Conservation (phyloP, 306 rosid species). For the Sechiopsis laciniata region DNA sequence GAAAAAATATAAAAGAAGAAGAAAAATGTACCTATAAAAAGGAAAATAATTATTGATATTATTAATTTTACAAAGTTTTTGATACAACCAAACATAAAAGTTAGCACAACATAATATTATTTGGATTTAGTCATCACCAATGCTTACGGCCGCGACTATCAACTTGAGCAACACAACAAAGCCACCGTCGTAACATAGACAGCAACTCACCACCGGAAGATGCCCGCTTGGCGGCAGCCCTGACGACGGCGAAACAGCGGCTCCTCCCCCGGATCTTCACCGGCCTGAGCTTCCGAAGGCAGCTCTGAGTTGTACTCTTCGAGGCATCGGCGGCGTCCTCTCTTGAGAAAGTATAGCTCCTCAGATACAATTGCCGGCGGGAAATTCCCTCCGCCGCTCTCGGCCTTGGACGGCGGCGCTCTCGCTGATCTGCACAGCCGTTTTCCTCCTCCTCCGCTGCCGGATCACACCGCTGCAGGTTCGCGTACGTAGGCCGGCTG, state of each 20-base stretch:
- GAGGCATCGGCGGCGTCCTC: constrained; percentile 1
- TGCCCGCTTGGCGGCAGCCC: neutral
- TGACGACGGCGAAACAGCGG: constrained; percentile 10
- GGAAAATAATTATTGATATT: too few relatives aligned
- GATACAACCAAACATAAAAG: neutral
- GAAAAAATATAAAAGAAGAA: too few relatives aligned
- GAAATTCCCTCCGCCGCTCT: constrained; percentile 11
- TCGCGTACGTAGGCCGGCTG: neutral
- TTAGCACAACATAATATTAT: neutral
- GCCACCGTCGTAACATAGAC: constrained; percentile 8
- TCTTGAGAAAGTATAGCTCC: constrained; percentile 21
- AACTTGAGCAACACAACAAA: constrained; percentile 1
- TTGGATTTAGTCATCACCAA: neutral
- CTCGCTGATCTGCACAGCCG: neutral
- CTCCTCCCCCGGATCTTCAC: neutral
- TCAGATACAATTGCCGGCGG: constrained; percentile 19
- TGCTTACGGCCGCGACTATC: neutral
- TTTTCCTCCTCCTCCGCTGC: neutral
- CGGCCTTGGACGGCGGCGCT: neutral
- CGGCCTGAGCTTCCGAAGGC: neutral
- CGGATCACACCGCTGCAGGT: constrained; percentile 10
- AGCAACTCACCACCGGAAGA: neutral
- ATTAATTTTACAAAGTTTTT: neutral
- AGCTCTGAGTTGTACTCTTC: neutral
- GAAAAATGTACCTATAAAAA: too few relatives aligned